Conservation (phyloP, 2,329 filamentous ascomycete genomes). For the Botrytis elliptica region DNA sequence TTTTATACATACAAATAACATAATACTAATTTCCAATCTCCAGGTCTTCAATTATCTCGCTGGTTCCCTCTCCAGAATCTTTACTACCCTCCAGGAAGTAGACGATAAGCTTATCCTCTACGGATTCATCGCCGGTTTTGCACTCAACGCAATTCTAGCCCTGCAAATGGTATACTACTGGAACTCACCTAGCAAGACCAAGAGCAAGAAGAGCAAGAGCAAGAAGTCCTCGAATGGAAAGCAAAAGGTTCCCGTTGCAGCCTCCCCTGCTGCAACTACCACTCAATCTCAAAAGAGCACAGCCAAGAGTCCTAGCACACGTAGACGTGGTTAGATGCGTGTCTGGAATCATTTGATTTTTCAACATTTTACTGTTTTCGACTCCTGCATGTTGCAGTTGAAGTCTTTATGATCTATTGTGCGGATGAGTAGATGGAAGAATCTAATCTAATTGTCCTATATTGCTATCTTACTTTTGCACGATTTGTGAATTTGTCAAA, state of each 20-base stretch:
- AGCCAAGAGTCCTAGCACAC: constrained; percentile 36
- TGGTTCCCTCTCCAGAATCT: constrained; percentile 91
- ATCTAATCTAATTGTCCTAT: neutral
- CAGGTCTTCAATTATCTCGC: constrained; percentile 98
- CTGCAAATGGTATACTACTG: constrained; percentile 95
- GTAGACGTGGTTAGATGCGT: constrained; percentile 35
- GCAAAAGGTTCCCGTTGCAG: constrained; percentile 37
- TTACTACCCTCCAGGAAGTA: constrained; percentile 96
- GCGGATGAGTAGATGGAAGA: neutral
- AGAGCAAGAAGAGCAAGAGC: constrained; percentile 22
- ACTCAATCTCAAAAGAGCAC: constrained; percentile 24
- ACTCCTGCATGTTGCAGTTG: constrained; percentile 33
- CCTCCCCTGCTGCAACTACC: constrained; percentile 23
- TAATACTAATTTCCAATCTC: neutral
- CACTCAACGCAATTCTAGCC: constrained; percentile 83
- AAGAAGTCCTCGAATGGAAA: constrained; percentile 42
- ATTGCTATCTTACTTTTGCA: neutral
- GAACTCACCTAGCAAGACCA: constrained; percentile 57
- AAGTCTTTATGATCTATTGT: constrained; percentile 24
- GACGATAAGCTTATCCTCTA: constrained; percentile 96
- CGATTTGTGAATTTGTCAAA: neutral
- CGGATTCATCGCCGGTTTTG: constrained; percentile 87
- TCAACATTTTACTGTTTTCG: constrained; percentile 14
- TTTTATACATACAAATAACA: neutral
- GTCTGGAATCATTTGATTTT: neutral